Evolutionary conservation across 768 basidiomycete genomes (phyloP).

Genomic region (Agrocybe chaxingu): DNA sequence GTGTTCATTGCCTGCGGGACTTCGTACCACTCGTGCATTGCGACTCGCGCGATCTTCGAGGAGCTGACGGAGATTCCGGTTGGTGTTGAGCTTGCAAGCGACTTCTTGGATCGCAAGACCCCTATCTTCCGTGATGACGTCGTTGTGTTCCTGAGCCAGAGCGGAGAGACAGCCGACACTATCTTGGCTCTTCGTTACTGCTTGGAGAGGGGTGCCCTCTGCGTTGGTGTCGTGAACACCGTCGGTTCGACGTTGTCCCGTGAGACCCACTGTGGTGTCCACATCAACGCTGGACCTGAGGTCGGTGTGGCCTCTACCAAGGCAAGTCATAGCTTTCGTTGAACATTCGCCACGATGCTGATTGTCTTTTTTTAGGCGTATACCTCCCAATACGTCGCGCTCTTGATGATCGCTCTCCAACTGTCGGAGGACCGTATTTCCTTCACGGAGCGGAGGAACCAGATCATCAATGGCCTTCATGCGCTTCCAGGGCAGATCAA

Average conservation of each 20-base stretch:
- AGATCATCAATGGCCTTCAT: slow-evolving; percentile 92
- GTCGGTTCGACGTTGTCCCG: slow-evolving; percentile 97
- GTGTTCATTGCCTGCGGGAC: slow-evolving; percentile 99
- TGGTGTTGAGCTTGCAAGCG: slow-evolving; percentile 93
- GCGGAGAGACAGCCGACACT: slow-evolving; percentile 98
- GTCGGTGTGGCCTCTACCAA: slow-evolving; percentile 99
- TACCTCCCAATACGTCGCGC: slow-evolving; percentile 97
- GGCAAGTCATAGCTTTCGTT: slow-evolving; percentile 34
- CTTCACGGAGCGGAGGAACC: slow-evolving; percentile 82
- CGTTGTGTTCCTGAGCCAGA: slow-evolving; percentile 94
- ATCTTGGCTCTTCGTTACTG: slow-evolving; percentile 96
- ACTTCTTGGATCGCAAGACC: slow-evolving; percentile 98
- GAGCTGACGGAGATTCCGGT: slow-evolving; percentile 99
- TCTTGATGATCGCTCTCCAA: slow-evolving; percentile 98
- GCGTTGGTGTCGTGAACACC: slow-evolving; percentile 97
- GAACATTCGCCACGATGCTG: not conserved
- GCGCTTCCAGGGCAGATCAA: slow-evolving; percentile 89
- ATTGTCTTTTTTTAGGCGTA: slow-evolving; percentile 60
- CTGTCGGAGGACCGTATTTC: slow-evolving; percentile 96
- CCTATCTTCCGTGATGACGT: slow-evolving; percentile 99
- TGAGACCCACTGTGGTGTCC: slow-evolving; percentile 98
- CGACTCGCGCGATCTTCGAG: slow-evolving; percentile 96
- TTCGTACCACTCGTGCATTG: slow-evolving; percentile 95
- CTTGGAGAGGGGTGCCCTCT: slow-evolving; percentile 93
- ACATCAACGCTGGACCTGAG: slow-evolving; percentile 98